phyloP scores from a whole-genome alignment of 768 basidiomycete species.

The Phaeotremella skinneri region DNA sequence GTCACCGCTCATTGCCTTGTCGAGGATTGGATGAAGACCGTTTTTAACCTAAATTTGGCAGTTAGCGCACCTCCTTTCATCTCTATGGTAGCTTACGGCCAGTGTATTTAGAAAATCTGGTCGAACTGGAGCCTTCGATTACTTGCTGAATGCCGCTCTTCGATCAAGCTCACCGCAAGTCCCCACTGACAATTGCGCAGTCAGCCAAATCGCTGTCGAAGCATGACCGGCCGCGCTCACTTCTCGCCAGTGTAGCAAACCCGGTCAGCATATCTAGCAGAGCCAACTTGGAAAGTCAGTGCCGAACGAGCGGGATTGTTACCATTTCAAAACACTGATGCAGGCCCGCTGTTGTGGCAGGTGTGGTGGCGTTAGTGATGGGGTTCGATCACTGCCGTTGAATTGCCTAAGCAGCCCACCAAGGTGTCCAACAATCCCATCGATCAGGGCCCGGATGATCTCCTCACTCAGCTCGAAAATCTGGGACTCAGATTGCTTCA shows the following conservation, averaged over 20 bases:
- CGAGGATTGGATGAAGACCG: conserved; percentile 83
- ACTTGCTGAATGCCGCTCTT: not conserved
- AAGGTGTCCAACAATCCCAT: conserved; percentile 66
- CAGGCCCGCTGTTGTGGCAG: conserved; percentile 56
- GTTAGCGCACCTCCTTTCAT: not conserved
- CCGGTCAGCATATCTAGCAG: conserved; percentile 86
- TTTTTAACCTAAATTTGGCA: conserved; percentile 61
- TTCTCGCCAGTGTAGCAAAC: conserved; percentile 76
- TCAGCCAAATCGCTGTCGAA: not conserved
- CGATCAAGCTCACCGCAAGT: conserved; percentile 19
- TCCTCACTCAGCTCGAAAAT: conserved; percentile 79
- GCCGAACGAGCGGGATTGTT: conserved; percentile 8
- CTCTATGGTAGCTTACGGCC: conserved; percentile 25
- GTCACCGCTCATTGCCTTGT: conserved; percentile 66
- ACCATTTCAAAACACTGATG: conserved; percentile 92
- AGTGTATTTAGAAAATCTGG: conserved; percentile 59
- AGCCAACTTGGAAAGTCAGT: conserved; percentile 64
- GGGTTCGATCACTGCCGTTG: too few species aligned
- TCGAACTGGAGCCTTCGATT: conserved; percentile 59
- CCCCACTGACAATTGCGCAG: conserved; percentile 2
- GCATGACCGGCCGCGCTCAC: conserved; percentile 57
- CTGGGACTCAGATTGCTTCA: conserved; percentile 90
- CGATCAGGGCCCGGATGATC: conserved; percentile 74
- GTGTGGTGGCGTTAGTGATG: too few species aligned
- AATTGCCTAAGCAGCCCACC: conserved; percentile 56